These are phyloP conservation scores for Diaporthe citriasiana DNA, from an alignment of 2,329 filamentous ascomycete genomes.

Conservation along the genomic window DNA sequence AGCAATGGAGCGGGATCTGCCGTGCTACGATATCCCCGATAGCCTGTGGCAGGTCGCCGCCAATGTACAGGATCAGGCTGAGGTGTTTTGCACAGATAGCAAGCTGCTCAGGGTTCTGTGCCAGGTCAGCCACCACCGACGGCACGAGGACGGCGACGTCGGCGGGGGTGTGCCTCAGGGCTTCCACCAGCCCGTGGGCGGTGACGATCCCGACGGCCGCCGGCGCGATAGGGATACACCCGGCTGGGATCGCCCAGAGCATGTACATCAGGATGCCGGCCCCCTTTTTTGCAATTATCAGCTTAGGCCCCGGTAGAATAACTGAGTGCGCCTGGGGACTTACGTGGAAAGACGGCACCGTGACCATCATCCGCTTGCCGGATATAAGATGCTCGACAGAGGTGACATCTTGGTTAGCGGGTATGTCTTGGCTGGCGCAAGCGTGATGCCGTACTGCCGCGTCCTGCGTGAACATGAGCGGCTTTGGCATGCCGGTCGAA, in stretches of 20 bases:
- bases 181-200: conserved; percentile 48
- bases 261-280: conserved; percentile 47
- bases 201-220: conserved; percentile 47
- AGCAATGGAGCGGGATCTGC: conserved; percentile 15
- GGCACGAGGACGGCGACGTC: conserved; percentile 52
- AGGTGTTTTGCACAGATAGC: conserved; percentile 22
- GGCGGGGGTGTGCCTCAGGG: conserved; percentile 49
- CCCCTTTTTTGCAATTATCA: too few species aligned
- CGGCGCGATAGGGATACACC: conserved; percentile 46
- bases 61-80: conserved; percentile 29
- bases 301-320: too few species aligned
- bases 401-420: conserved; percentile 38
- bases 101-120: conserved; percentile 17
- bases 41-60: conserved; percentile 31
- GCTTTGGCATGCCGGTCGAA: conserved; percentile 51
- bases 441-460: conserved; percentile 43
- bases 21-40: conserved; percentile 27
- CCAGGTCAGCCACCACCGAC: conserved; percentile 53
- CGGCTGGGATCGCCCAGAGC: conserved; percentile 47
- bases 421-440: not conserved
- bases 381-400: conserved; percentile 44
- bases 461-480: conserved; percentile 49
- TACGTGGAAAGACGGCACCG: conserved; percentile 54
- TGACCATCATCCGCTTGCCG: conserved; percentile 52
- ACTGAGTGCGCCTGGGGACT: not conserved